phyloP scores from a whole-genome alignment of 2,329 filamentous ascomycete genomes.

The Xylaria sp. region DNA sequence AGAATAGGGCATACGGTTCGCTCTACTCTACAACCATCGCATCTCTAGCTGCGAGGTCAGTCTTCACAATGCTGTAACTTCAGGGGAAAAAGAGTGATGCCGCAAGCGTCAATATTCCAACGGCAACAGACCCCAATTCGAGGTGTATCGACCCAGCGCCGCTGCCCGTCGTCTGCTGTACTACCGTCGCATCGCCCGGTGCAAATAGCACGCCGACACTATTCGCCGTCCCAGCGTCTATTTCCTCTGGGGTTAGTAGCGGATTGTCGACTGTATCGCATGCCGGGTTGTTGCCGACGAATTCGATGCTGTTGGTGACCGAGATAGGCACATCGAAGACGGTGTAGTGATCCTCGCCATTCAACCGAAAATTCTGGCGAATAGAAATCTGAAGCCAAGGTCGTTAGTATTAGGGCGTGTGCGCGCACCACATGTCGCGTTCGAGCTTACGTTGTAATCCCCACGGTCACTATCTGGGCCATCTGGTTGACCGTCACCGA shows the following conservation, averaged over 20 bases:
- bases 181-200: slow-evolving; percentile 54
- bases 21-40: background rate
- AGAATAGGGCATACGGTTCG: background rate
- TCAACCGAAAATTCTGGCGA: slow-evolving; percentile 71
- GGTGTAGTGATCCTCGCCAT: slow-evolving; percentile 68
- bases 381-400: slow-evolving; percentile 65
- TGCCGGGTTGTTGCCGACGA: slow-evolving; percentile 47
- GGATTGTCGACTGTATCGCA: slow-evolving; percentile 60
- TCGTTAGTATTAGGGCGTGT: background rate
- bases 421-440: background rate
- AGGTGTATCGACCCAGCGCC: slow-evolving; percentile 41
- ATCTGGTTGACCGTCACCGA: slow-evolving; percentile 60
- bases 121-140: slow-evolving; percentile 41
- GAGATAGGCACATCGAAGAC: slow-evolving; percentile 73
- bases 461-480: slow-evolving; percentile 59
- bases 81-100: slow-evolving; percentile 34
- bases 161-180: slow-evolving; percentile 46
- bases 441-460: slow-evolving; percentile 61
- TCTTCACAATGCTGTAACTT: slow-evolving; percentile 10
- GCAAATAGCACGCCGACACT: slow-evolving; percentile 56
- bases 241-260: slow-evolving; percentile 52
- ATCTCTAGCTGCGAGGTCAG: background rate
- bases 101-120: slow-evolving; percentile 44
- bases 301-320: slow-evolving; percentile 68
- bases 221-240: slow-evolving; percentile 51